phyloP scores from a whole-genome alignment of 139 green algal species.

The Chloropicon primus region DNA sequence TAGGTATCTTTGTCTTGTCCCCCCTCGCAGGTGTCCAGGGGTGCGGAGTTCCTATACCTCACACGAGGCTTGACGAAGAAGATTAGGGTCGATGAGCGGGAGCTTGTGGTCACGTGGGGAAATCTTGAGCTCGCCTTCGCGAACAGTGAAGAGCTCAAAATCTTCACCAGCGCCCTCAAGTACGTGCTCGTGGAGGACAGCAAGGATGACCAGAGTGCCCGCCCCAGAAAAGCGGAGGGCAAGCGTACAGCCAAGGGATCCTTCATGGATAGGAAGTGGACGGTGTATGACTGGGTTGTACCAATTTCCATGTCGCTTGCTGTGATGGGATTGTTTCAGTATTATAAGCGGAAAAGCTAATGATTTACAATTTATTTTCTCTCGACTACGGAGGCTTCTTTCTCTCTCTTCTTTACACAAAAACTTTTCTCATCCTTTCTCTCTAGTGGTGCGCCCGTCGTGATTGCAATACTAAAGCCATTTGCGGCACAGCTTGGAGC shows the following conservation, averaged over 20 bases:
- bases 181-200: constrained; percentile 3
- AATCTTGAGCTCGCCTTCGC: constrained; percentile 8
- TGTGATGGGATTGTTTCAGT: background rate
- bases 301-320: background rate
- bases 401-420: background rate
- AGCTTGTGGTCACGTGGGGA: background rate
- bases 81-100: background rate
- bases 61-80: constrained; percentile 4
- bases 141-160: background rate
- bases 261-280: background rate
- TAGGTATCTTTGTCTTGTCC: background rate
- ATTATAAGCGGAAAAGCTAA: no score
- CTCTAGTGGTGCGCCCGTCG: no score
- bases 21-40: background rate
- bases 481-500: background rate
- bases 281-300: background rate
- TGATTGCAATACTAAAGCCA: no score
- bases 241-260: background rate
- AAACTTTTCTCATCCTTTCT: no score
- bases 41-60: constrained; percentile 4
- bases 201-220: background rate
- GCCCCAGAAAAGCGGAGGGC: background rate
- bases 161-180: background rate
- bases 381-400: no score
- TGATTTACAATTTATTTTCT: no score